Evolutionary conservation across 441 rosid species (phyloP), one percentile per base, ranked within the genome.

Genomic region (Raphanus hybrid): DNA sequence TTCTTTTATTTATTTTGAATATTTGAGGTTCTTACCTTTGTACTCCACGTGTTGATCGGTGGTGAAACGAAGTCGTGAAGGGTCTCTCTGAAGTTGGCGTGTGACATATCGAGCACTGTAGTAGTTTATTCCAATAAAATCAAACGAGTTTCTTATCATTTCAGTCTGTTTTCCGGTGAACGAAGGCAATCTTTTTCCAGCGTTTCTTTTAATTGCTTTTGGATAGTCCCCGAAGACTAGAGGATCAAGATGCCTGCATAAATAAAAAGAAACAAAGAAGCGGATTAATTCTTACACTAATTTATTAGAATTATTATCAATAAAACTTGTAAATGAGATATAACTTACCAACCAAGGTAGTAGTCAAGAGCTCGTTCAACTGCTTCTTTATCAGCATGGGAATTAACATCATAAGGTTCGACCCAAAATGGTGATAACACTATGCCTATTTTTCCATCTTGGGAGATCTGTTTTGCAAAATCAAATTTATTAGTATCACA

Each of bases 51-150:
- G 74, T 18, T 61, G 75, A 37, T 83, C 86, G 0, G 73, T 62
- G 0, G 41, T 15, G 9, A 61, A 83, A n/a, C 81, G 75, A 59
- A 14, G 57, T 18, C 70, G 63, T 3, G 63, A 5, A 64, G 15
- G 37, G 15, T 55, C 55, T 3, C 4, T 54, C 0, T 64, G 52
- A 20, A 67, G 43, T 5, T 63, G 23, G 11, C 55, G 67, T 7
- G 69, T 64, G 8, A 77, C 85, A 4, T 70, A 86, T 8, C 52
- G 14, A 0, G 84, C 74, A 23, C 41, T 78, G 57, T 83, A 85
- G 50, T 85, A 85, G 29, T 86, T 85, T 8, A 85, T 16, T 5
- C 85, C 86, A n/a, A 87, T 48, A 43, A 80, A 87, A 73, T 87
- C 90, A 14, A n/a, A 70, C 9, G 88, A 83, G 18, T 79, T 75